Conservation (phyloP, 2,329 filamentous ascomycete genomes). For the Chaetomium sp. region DNA sequence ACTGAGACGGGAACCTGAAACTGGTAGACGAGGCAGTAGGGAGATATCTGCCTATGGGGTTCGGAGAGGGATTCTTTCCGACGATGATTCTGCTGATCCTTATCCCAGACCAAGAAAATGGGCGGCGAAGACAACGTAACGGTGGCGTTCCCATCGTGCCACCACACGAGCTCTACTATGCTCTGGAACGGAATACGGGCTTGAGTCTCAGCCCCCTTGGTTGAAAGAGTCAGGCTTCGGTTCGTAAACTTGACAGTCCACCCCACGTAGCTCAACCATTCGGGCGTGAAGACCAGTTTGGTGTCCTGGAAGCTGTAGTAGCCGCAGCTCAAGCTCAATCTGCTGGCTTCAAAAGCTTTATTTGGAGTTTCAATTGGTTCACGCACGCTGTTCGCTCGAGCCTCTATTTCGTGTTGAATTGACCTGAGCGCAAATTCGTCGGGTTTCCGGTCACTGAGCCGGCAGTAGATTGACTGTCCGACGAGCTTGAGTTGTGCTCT, state of each 20-base stretch:
- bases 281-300: conserved; percentile 39
- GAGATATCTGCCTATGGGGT: conserved; percentile 26
- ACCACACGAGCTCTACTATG: conserved; percentile 40
- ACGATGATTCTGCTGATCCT: background rate
- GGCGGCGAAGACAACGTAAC: conserved; percentile 44
- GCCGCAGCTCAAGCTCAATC: conserved; percentile 34
- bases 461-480: conserved; percentile 27
- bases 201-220: conserved; percentile 25
- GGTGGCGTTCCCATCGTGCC: conserved; percentile 34
- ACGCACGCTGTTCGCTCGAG: background rate
- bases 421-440: background rate
- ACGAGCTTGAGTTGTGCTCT: conserved; percentile 27
- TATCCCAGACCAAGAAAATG: conserved; percentile 34
- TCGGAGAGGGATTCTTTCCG: conserved; percentile 13
- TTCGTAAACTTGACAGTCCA: conserved; percentile 39
- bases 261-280: conserved; percentile 30
- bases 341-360: conserved; percentile 8
- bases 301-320: conserved; percentile 37
- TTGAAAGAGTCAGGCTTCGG: conserved; percentile 35
- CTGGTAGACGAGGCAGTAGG: conserved; percentile 28
- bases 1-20: conserved; percentile 8
- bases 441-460: background rate
- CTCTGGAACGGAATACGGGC: conserved; percentile 46
- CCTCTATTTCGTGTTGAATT: conserved; percentile 8
- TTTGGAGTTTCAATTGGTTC: background rate